phyloP scores from a whole-genome alignment of 371 early-diverging fungal species.

The Sanchytrium tribonematis region DNA sequence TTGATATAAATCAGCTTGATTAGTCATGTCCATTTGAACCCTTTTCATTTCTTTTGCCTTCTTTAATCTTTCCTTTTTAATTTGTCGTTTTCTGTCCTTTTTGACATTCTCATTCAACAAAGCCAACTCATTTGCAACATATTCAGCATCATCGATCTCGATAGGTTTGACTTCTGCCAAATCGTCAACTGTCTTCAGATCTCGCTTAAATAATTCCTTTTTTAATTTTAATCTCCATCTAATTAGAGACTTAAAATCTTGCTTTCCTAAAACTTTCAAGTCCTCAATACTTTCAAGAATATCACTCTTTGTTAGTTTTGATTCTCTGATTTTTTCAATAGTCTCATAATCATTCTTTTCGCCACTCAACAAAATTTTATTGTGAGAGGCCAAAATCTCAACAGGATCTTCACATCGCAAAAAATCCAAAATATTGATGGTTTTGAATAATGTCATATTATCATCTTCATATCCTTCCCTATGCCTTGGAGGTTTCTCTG shows the following conservation, averaged over 20 bases:
- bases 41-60: constrained; percentile 32
- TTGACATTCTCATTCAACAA: constrained; percentile 4
- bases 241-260: constrained; percentile 59
- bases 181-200: constrained; percentile 4
- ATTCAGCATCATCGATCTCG: constrained; percentile 16
- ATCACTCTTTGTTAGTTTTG: constrained; percentile 41
- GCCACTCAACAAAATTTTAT: not conserved
- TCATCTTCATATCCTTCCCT: constrained; percentile 91
- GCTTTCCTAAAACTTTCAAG: constrained; percentile 66
- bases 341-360: constrained; percentile 6
- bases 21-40: constrained; percentile 69
- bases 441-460: constrained; percentile 50
- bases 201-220: constrained; percentile 9
- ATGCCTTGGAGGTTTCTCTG: constrained; percentile 45
- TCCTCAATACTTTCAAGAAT: constrained; percentile 47
- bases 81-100: constrained; percentile 14
- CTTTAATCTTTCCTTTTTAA: constrained; percentile 24
- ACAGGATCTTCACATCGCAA: constrained; percentile 45
- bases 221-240: constrained; percentile 57
- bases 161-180: constrained; percentile 12
- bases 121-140: constrained; percentile 11
- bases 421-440: constrained; percentile 39
- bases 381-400: constrained; percentile 26
- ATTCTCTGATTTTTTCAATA: constrained; percentile 8
- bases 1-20: not conserved